phyloP scores from a whole-genome alignment of 2,329 filamentous ascomycete species.

The Diaporthe sp. region DNA sequence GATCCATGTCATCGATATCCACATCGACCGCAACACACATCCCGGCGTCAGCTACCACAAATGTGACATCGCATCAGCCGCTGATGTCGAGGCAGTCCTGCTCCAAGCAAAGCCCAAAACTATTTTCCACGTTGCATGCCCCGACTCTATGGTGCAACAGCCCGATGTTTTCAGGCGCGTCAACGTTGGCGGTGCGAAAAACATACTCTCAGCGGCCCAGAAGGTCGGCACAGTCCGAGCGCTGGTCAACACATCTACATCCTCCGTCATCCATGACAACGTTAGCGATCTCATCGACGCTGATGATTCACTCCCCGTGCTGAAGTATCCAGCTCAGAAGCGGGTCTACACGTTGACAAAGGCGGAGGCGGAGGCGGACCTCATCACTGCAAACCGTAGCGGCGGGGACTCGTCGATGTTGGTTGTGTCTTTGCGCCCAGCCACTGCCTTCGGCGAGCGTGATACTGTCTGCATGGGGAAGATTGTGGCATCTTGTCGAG shows the following conservation, averaged over 20 bases:
- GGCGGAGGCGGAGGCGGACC: background rate
- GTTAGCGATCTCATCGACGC: background rate
- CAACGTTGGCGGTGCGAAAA: background rate
- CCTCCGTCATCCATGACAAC: background rate
- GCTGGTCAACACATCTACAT: constrained; percentile 10
- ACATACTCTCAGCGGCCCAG: background rate
- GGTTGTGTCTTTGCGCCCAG: background rate
- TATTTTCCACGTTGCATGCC: constrained; percentile 43
- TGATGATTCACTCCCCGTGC: background rate
- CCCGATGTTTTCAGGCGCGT: background rate
- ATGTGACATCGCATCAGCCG: constrained; percentile 38
- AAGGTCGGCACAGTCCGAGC: background rate
- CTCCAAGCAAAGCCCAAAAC: constrained; percentile 38
- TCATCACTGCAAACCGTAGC: background rate
- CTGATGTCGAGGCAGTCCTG: constrained; percentile 24
- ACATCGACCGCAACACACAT: constrained; percentile 33
- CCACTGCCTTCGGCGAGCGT: background rate
- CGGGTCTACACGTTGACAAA: background rate
- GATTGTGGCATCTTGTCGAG: background rate
- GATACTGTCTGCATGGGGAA: background rate
- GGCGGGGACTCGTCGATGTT: background rate
- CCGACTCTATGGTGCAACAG: constrained; percentile 19
- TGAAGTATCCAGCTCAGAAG: background rate
- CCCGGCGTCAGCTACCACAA: constrained; percentile 40
- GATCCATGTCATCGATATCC: constrained; percentile 42